Evolutionary conservation across 2,329 filamentous ascomycete genomes (phyloP).

Genomic region (Xylaria digitata): DNA sequence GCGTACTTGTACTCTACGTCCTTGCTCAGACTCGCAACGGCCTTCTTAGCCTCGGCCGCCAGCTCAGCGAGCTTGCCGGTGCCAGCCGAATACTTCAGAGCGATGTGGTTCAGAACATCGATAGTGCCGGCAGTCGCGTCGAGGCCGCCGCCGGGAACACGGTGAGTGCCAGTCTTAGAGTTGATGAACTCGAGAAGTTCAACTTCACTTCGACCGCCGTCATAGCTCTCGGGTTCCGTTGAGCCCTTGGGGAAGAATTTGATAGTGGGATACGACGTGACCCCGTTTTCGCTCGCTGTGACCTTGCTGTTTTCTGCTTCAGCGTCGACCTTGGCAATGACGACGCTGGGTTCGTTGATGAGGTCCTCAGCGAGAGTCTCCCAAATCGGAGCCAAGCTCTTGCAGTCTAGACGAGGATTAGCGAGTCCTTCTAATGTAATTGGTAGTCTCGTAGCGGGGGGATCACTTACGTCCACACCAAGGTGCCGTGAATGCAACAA

Average conservation of each 20-base stretch:
- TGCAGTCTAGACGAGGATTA: slow-evolving; percentile 79
- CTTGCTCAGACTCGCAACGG: slow-evolving; percentile 73
- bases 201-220: slow-evolving; percentile 78
- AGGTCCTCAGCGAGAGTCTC: slow-evolving; percentile 88
- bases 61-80: slow-evolving; percentile 72
- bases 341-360: slow-evolving; percentile 77
- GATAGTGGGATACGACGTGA: slow-evolving; percentile 93
- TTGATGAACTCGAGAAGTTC: slow-evolving; percentile 87
- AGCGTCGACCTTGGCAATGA: slow-evolving; percentile 95
- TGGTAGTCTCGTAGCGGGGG: slow-evolving; percentile 16
- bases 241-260: slow-evolving; percentile 95
- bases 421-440: slow-evolving; percentile 31
- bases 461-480: slow-evolving; percentile 93
- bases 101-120: slow-evolving; percentile 78
- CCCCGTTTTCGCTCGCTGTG: slow-evolving; percentile 78
- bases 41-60: slow-evolving; percentile 77
- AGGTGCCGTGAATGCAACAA: slow-evolving; percentile 97
- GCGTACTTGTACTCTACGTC: slow-evolving; percentile 78
- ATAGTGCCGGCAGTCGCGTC: slow-evolving; percentile 85
- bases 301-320: slow-evolving; percentile 86
- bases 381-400: slow-evolving; percentile 89
- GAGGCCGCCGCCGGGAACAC: slow-evolving; percentile 82
- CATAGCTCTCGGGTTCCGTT: slow-evolving; percentile 76
- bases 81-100: slow-evolving; percentile 75
- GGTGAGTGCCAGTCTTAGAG: slow-evolving; percentile 87